These are phyloP conservation scores for Suillus bovinus DNA, from an alignment of 768 basidiomycete genomes.

Conservation along the genomic window DNA sequence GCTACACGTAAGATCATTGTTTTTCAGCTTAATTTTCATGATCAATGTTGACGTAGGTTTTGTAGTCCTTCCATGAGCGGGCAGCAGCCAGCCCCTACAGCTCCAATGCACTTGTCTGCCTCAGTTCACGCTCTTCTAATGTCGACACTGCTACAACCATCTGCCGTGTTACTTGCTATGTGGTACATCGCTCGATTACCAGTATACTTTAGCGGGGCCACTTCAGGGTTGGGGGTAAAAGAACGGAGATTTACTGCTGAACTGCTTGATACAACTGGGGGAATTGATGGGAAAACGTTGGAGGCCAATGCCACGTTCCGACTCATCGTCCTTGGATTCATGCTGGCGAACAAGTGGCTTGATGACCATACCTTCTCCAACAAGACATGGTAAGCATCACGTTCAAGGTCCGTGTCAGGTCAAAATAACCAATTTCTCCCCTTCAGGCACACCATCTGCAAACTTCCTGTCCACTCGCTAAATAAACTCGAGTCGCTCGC, in stretches of 20 bases:
- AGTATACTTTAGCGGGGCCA: slow-evolving; percentile 57
- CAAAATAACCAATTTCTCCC: slow-evolving; percentile 9
- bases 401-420: neutral
- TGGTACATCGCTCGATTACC: slow-evolving; percentile 85
- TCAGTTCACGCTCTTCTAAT: slow-evolving; percentile 73
- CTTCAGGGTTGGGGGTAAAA: slow-evolving; percentile 53
- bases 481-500: slow-evolving; percentile 74
- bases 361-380: slow-evolving; percentile 90
- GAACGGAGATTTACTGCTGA: slow-evolving; percentile 65
- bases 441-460: slow-evolving; percentile 77
- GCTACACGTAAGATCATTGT: slow-evolving; percentile 54
- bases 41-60: slow-evolving; percentile 15
- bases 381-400: slow-evolving; percentile 71
- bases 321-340: slow-evolving; percentile 75
- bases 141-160: slow-evolving; percentile 80
- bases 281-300: slow-evolving; percentile 45
- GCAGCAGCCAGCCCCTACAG: slow-evolving; percentile 37
- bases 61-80: slow-evolving; percentile 29
- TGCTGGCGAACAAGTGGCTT: slow-evolving; percentile 88
- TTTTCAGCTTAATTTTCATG: slow-evolving; percentile 4
- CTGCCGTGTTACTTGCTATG: slow-evolving; percentile 72
- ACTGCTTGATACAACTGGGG: slow-evolving; percentile 48
- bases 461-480: slow-evolving; percentile 65
- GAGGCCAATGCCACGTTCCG: slow-evolving; percentile 71
- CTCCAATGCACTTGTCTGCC: slow-evolving; percentile 46